Percentiles rank a stretch among this genome's conserved stretches.
Conservation (phyloP, 2,329 filamentous ascomycete genomes). For the Venturiaceae sp. region DNA sequence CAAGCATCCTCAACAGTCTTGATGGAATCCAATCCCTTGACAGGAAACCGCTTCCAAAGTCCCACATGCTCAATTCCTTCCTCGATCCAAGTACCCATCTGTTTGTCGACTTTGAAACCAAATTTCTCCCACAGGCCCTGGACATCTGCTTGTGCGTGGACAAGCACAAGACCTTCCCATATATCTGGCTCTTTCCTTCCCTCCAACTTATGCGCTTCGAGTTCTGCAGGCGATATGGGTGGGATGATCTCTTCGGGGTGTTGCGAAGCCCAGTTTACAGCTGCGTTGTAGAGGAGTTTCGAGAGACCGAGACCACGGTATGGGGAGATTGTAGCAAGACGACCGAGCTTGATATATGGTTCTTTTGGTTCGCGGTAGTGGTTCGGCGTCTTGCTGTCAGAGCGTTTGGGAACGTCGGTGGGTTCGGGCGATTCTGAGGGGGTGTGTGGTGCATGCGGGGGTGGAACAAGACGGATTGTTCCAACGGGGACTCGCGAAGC, state of each 20-base stretch:
- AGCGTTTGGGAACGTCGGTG: background rate
- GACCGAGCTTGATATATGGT: slow-evolving; percentile 73
- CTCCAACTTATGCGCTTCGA: slow-evolving; percentile 27
- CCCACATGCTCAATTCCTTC: slow-evolving; percentile 78
- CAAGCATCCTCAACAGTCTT: background rate
- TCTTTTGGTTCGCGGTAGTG: slow-evolving; percentile 49
- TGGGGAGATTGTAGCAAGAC: slow-evolving; percentile 58
- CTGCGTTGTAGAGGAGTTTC: slow-evolving; percentile 55
- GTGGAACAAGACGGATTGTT: slow-evolving; percentile 71
- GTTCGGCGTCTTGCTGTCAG: slow-evolving; percentile 16
- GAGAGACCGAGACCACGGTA: slow-evolving; percentile 59
- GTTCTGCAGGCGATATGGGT: slow-evolving; percentile 24
- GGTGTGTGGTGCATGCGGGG: slow-evolving; percentile 62
- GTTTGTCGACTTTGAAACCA: slow-evolving; percentile 66
- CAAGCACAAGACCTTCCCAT: slow-evolving; percentile 68
- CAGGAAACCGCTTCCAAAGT: background rate
- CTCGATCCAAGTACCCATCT: slow-evolving; percentile 69
- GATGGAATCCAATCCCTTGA: background rate
- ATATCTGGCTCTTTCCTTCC: slow-evolving; percentile 27
- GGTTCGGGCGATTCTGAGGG: slow-evolving; percentile 13
- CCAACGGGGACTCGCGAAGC: slow-evolving; percentile 51
- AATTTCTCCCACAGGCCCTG: slow-evolving; percentile 56
- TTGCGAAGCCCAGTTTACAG: slow-evolving; percentile 55
- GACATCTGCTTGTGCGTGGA: slow-evolving; percentile 67
- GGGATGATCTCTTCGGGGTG: slow-evolving; percentile 42